These are phyloP conservation scores for Solidago caesia DNA, from an alignment of 129 eudicot genomes.

Conservation along the genomic window DNA sequence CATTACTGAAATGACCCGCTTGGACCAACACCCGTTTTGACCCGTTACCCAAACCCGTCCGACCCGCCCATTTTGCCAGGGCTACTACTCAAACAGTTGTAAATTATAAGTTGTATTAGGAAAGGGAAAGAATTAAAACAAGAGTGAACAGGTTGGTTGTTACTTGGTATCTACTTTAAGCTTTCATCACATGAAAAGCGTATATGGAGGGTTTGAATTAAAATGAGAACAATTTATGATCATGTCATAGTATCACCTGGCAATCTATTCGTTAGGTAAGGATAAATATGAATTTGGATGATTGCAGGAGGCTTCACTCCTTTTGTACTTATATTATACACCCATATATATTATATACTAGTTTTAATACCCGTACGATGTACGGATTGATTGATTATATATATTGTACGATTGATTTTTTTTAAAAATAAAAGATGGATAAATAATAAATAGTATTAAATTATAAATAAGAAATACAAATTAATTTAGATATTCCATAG, in stretches of 20 bases:
- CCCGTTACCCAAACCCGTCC: no score
- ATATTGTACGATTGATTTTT: no score
- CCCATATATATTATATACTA: conserved; percentile 12
- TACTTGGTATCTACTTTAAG: conserved; percentile 37
- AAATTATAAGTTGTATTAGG: background rate
- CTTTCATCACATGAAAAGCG: conserved; percentile 34
- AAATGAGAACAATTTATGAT: conserved; percentile 29
- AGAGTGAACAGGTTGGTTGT: conserved; percentile 24
- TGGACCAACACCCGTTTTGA: no score
- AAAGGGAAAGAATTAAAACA: conserved; percentile 28
- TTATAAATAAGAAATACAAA: no score
- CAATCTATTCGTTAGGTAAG: conserved; percentile 30
- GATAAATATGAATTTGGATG: conserved; percentile 28
- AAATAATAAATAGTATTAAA: no score
- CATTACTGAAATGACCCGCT: no score
- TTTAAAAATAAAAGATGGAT: no score
- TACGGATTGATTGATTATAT: no score
- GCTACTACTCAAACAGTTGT: background rate
- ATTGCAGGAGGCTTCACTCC: conserved; percentile 24
- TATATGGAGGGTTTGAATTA: conserved; percentile 23
- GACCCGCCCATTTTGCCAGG: no score
- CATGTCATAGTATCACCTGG: conserved; percentile 35
- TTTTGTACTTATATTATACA: conserved; percentile 21
- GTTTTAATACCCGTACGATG: no score
- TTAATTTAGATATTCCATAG: no score